Conservation (phyloP, 495 filamentous ascomycete species). For the Neurospora sp. region DNA sequence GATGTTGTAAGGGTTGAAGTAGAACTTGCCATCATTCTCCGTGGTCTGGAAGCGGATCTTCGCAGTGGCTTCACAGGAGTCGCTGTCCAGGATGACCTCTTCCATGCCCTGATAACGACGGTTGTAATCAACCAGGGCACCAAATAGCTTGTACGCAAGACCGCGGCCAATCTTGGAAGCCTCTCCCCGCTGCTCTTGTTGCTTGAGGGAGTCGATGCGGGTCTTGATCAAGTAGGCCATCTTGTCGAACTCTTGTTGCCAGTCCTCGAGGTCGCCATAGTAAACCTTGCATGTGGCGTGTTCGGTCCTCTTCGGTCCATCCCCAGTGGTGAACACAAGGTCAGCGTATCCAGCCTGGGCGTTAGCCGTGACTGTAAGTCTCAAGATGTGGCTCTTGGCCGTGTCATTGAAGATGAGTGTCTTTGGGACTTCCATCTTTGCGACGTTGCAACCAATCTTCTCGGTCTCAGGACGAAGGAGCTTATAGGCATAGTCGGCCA, state of each 20-base stretch:
- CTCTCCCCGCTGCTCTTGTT: conserved; percentile 38
- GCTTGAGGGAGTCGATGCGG: conserved; percentile 40
- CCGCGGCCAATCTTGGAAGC: conserved; percentile 54
- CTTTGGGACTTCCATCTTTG: conserved; percentile 59
- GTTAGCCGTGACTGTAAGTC: conserved; percentile 32
- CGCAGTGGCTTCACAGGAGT: conserved; percentile 60
- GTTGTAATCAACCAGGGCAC: conserved; percentile 60
- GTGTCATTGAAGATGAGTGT: conserved; percentile 52
- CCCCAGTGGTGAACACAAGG: conserved; percentile 31
- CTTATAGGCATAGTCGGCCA: conserved; percentile 58
- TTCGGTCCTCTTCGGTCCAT: conserved; percentile 31
- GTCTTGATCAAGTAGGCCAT: conserved; percentile 45
- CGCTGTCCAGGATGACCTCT: conserved; percentile 66
- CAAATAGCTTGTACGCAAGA: conserved; percentile 71
- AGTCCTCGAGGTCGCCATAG: conserved; percentile 35
- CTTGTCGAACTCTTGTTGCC: conserved; percentile 45
- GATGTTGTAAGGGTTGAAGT: conserved; percentile 62
- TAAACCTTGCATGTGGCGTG: conserved; percentile 44
- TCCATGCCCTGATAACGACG: conserved; percentile 60
- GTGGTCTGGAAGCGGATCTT: conserved; percentile 54
- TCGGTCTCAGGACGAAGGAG: conserved; percentile 43
- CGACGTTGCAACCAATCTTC: conserved; percentile 49
- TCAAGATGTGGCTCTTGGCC: conserved; percentile 40
- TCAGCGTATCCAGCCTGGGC: conserved; percentile 27
- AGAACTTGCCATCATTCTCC: conserved; percentile 50